Base-by-base conservation (phyloP, 2,329 filamentous ascomycete species). In the Claviceps quebecensis region DNA sequence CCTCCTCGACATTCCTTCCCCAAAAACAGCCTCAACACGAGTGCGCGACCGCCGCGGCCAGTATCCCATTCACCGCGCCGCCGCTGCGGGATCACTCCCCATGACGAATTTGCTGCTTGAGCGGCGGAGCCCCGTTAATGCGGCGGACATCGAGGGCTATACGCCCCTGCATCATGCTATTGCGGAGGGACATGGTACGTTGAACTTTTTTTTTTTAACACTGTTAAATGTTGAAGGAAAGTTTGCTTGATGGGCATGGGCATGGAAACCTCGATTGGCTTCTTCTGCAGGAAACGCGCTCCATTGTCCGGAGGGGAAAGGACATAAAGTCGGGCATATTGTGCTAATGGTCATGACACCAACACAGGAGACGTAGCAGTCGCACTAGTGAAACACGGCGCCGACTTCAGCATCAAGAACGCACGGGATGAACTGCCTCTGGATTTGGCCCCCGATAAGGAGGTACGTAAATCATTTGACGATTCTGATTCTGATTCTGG, bases 141-240 rank as follows among this genome's bases (percentile, higher is more conserved):
- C 88, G 2, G 83, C 84, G 2, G 93, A 98, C 69, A 72, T 74
- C 38, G 81, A 88, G 58, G 91, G 91, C 1, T 82, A 86, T 64
- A 97, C 93, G 23, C 84, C 93, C 3, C 72, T 98, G 60, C 93
- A 98, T 68, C 93, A 98, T 63, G 82, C 87, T 13, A 70, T 90
- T 57, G 84, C 84, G 2, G 87, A 93, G 62, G 82, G 82, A 5
- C 80, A 85, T 63, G 83, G 81, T 81, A 46, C 14, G 43, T 26
- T 5, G 23, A 5, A 4, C 26, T 5, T 13, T 14, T 14, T 14
- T 43, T 14, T 5, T 22, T 22, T 2, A 9, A 43, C 1, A 22
- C 17, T 3, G 17, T 22, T 9, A 11, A 43, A 22, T 5, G 14
- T n/a, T 3, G 17, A 13, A 22, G 17, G 17, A 43, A 22, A 13